phyloP scores from a whole-genome alignment of 768 basidiomycete genomes.

The Phlebiopsis flavidoalba region DNA sequence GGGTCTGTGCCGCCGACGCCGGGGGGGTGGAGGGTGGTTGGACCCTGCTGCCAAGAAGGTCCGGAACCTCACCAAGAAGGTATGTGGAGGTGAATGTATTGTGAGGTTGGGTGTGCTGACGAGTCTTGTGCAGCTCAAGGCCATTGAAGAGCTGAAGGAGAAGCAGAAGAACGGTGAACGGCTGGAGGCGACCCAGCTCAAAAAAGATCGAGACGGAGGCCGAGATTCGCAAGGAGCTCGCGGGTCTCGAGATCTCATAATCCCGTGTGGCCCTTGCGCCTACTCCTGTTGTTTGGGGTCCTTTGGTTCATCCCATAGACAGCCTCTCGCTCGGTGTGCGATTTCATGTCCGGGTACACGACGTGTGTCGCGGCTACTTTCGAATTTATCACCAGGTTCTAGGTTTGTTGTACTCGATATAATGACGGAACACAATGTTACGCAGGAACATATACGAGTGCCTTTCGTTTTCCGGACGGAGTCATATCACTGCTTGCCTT shows the following conservation, averaged over 20 bases:
- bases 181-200: slow-evolving; percentile 90
- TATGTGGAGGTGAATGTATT: slow-evolving; percentile 25
- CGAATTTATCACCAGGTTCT: not conserved
- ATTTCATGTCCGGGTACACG: not conserved
- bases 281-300: not conserved
- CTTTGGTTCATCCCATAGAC: not conserved
- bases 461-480: not conserved
- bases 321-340: not conserved
- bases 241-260: slow-evolving; percentile 25
- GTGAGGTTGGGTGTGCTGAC: not conserved
- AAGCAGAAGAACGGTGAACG: slow-evolving; percentile 86
- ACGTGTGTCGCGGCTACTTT: no score
- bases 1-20: slow-evolving; percentile 48
- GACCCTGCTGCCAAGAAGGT: slow-evolving; percentile 90
- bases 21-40: slow-evolving; percentile 44
- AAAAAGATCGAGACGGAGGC: slow-evolving; percentile 94
- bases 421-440: not conserved
- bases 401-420: slow-evolving; percentile 4
- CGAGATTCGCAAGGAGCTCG: slow-evolving; percentile 79
- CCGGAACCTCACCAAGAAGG: slow-evolving; percentile 95
- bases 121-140: slow-evolving; percentile 65
- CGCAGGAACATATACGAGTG: not conserved
- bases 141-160: slow-evolving; percentile 97
- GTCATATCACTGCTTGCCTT: no score
- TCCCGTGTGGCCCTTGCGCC: slow-evolving; percentile 4